A percentile compares a stretch with the other conserved stretches of the same genome.
phyloP scores from a whole-genome alignment of 1,284 basidiomycete genomes.

The Apiotrichum sp. region DNA sequence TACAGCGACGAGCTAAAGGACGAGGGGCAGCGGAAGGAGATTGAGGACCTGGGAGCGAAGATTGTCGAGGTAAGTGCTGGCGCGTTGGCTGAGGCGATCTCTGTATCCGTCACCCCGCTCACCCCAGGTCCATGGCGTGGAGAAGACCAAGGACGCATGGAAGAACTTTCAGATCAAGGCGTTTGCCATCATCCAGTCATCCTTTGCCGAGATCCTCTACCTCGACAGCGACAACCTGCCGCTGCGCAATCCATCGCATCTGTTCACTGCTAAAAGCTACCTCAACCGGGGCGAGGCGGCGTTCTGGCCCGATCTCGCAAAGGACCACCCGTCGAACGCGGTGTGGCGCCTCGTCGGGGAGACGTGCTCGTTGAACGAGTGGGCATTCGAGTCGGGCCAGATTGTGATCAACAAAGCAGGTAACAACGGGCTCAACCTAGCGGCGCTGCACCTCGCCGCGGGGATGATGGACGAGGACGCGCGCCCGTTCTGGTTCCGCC shows the following conservation, averaged over 20 bases:
- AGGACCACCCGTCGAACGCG: constrained; percentile 50
- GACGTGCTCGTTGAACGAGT: constrained; percentile 43
- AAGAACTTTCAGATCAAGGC: constrained; percentile 47
- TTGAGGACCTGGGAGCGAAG: constrained; percentile 42
- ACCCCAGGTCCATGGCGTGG: constrained; percentile 15
- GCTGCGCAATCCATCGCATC: constrained; percentile 44
- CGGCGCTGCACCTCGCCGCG: constrained; percentile 48
- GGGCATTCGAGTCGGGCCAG: constrained; percentile 47
- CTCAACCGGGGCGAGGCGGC: constrained; percentile 42
- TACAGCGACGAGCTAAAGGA: constrained; percentile 46
- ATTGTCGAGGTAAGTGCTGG: constrained; percentile 26
- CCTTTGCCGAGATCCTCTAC: constrained; percentile 49
- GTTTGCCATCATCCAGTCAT: constrained; percentile 47
- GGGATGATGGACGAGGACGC: constrained; percentile 30
- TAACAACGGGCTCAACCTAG: constrained; percentile 49
- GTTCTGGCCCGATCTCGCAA: constrained; percentile 52
- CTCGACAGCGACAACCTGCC: constrained; percentile 49
- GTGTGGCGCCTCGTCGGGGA: constrained; percentile 50
- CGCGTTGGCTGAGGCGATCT: neutral
- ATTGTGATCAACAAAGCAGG: constrained; percentile 51
- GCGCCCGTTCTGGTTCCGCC: constrained; percentile 48
- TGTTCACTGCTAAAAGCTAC: constrained; percentile 47
- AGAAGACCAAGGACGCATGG: constrained; percentile 35
- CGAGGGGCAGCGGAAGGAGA: constrained; percentile 26
- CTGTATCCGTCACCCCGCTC: constrained; percentile 8